Evolutionary conservation across 2,329 filamentous ascomycete genomes (phyloP).

Genomic region (Arthrobotrys pseudoclavata): DNA sequence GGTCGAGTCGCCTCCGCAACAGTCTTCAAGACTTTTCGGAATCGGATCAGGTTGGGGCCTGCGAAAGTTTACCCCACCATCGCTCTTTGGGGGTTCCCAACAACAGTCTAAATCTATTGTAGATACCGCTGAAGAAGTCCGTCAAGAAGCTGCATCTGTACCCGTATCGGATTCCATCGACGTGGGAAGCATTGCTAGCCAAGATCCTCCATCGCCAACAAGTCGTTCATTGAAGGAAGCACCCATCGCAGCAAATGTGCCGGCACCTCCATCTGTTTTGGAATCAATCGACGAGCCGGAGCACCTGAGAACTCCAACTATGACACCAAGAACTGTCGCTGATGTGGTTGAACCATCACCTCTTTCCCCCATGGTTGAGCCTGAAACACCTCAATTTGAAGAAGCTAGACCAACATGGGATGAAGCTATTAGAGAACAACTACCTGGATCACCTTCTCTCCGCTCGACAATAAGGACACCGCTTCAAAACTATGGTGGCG

Average conservation of each 20-base stretch:
- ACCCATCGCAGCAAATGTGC: slow-evolving; percentile 17
- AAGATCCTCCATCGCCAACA: slow-evolving; percentile 30
- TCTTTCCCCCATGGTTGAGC: slow-evolving; percentile 1
- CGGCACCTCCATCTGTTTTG: slow-evolving; percentile 10
- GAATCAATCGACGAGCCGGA: slow-evolving; percentile 40
- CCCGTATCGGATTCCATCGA: slow-evolving; percentile 48
- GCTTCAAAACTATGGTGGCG: slow-evolving; percentile 26
- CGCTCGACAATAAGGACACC: slow-evolving; percentile 47
- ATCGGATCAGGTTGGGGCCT: slow-evolving; percentile 43
- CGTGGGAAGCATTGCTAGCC: slow-evolving; percentile 29
- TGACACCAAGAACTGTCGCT: slow-evolving; percentile 17
- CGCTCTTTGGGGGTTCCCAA: slow-evolving; percentile 28
- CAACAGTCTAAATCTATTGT: slow-evolving; percentile 9
- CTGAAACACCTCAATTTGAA: neutral
- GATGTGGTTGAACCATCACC: neutral
- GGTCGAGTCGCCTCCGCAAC: slow-evolving; percentile 19
- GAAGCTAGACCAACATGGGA: slow-evolving; percentile 16
- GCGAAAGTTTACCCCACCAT: slow-evolving; percentile 35
- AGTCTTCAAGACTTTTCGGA: slow-evolving; percentile 37
- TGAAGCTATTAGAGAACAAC: slow-evolving; percentile 26
- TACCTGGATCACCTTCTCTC: slow-evolving; percentile 50
- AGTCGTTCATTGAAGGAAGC: slow-evolving; percentile 23
- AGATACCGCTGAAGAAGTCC: slow-evolving; percentile 22
- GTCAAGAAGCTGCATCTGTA: slow-evolving; percentile 16
- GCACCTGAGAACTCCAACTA: slow-evolving; percentile 30